Evolutionary conservation across 2,329 filamentous ascomycete species (phyloP), one percentile per base, ranked within the genome.

Genomic region (Trichophyton schoenleinii): DNA sequence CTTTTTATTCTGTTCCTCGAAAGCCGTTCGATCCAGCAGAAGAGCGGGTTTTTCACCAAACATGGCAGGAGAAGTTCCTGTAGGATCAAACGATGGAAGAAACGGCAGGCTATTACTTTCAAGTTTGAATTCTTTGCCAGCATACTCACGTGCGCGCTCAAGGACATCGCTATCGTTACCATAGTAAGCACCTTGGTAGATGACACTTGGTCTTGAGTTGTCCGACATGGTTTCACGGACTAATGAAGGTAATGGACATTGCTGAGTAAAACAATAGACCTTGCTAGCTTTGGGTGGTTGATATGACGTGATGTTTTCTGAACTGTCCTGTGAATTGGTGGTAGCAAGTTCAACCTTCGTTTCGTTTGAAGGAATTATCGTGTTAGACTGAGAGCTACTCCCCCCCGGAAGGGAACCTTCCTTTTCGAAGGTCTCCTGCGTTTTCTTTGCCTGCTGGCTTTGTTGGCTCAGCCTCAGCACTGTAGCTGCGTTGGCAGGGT

Each of bases 171-270:
- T 80, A 64, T 95, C 89, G 31, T 88, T 80, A 67, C 91, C 88
- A 70, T 96, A 97, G 68, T 87, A 91, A 0, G 91, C 86, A 69
- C 91, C 86, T 71, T 91, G 88, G 65, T 96, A 95, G 57, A 96
- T 81, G 13, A 88, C 81, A 62, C 86, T 79, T 0, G 88, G 87
- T 7, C 85, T 74, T 11, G 79, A 79, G 62, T 79, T 73, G n/a
- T 78, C 64, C 70, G 66, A 73, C 71, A 90, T 79, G 0, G 84
- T 87, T 1, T 76, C 75, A 2, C 75, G 69, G 0, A 90, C 76
- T 66, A 78, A 80, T 52, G 38, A 76, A 64, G 53, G 44, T 7
- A 62, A 64, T 11, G 75, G 74, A 22, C 66, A 66, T 25, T 57
- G 36, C 8, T 59, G 36, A 42, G 36, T 65, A 61, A 71, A 71